These are phyloP conservation scores for Fusarium coicis DNA, from an alignment of 2,329 filamentous ascomycete species.

Conservation along the genomic window DNA sequence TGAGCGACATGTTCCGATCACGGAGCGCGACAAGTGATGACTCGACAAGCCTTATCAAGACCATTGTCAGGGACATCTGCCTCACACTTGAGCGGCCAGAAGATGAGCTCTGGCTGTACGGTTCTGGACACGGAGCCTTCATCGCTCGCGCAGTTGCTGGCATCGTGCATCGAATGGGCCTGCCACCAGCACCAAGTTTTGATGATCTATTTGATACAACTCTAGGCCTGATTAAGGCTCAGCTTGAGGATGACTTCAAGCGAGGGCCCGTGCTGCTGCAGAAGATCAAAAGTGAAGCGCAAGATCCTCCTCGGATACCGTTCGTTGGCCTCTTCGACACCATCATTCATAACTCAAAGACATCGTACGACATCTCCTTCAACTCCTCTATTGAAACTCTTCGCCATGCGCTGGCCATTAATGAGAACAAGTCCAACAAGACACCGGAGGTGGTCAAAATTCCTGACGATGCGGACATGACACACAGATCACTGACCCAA, in stretches of 20 bases:
- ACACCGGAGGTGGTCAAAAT: constrained; percentile 5
- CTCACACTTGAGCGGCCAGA: constrained; percentile 25
- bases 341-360: constrained; percentile 8
- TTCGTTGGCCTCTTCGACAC: constrained; percentile 42
- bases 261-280: constrained; percentile 24
- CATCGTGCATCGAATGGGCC: constrained; percentile 34
- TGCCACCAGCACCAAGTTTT: constrained; percentile 18
- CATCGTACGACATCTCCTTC: constrained; percentile 33
- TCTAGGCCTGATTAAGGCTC: constrained; percentile 35
- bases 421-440: constrained; percentile 30
- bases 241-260: constrained; percentile 35
- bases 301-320: constrained; percentile 28
- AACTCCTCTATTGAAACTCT: constrained; percentile 28
- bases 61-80: constrained; percentile 34
- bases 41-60: constrained; percentile 30
- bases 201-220: constrained; percentile 36
- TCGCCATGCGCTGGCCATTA: constrained; percentile 39
- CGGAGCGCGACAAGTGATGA: constrained; percentile 22
- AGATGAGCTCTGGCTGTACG: constrained; percentile 42
- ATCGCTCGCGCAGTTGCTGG: constrained; percentile 39
- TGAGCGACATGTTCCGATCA: constrained; percentile 28
- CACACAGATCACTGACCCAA: constrained; percentile 29
- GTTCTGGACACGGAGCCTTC: constrained; percentile 39
- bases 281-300: constrained; percentile 17
- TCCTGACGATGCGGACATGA: constrained; percentile 16